phyloP scores from a whole-genome alignment of 2,329 filamentous ascomycete genomes.

The Trichoderma koningii region DNA sequence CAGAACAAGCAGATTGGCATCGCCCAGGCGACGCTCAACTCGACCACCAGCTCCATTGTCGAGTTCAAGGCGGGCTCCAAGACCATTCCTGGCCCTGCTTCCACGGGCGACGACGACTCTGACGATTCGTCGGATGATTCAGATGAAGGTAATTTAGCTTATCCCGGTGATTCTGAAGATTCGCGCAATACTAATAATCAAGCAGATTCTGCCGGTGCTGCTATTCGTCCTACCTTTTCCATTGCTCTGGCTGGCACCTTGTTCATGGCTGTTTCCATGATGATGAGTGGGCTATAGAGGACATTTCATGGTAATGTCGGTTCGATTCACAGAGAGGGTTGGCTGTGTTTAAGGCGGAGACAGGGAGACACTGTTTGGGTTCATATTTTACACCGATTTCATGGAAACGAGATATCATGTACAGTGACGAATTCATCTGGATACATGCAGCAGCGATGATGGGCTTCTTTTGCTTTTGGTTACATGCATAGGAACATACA shows the following conservation, averaged over 20 bases:
- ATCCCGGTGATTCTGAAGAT: background rate
- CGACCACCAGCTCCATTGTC: constrained; percentile 47
- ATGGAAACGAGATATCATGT: background rate
- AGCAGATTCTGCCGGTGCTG: background rate
- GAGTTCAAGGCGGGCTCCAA: constrained; percentile 46
- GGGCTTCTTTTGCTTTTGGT: background rate
- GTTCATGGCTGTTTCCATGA: background rate
- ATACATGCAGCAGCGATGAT: background rate
- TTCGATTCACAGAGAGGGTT: background rate
- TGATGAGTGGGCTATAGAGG: constrained; percentile 1
- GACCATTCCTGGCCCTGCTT: constrained; percentile 41
- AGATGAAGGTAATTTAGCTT: background rate
- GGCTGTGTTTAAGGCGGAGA: background rate
- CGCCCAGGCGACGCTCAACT: constrained; percentile 55
- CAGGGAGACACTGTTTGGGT: background rate
- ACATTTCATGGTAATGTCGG: background rate
- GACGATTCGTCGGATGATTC: background rate
- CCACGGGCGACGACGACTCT: constrained; percentile 1
- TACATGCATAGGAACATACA: background rate
- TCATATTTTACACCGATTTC: background rate
- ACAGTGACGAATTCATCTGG: background rate
- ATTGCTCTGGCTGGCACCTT: background rate
- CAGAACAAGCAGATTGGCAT: constrained; percentile 53
- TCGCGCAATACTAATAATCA: background rate
- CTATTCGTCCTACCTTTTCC: background rate